Base-by-base conservation (phyloP, 306 rosid species). In the Bauhinia variegata region DNA sequence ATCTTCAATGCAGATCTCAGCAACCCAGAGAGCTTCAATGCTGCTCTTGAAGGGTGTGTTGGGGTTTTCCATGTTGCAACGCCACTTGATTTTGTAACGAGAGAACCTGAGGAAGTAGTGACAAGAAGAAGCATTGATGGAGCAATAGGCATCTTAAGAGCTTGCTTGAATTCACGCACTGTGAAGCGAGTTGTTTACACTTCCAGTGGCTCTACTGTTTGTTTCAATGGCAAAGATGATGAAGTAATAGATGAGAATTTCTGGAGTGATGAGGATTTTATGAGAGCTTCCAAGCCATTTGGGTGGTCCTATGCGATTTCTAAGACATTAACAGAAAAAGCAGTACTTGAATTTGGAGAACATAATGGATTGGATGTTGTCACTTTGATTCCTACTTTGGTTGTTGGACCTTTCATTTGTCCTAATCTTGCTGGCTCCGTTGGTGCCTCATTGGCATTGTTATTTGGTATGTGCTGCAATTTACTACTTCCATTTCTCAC, bases 391-490 rank as follows among this genome's bases (percentile, higher is more conserved):
- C 85, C 83, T 56, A 6, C 81, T 19, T 31, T 67, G 23, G 79
- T 83, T 23, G 57, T 70, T 34, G 83, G 88, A 11, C 79, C 82
- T 30, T 83, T 79, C 67, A 72, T 83, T 42, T 82, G 75, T 58
- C 72, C 56, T 6, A 44, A 50, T 8, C 15, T 79, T 1, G 80
- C 84, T 0, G 8, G 37, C 52, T 84, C 88, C 0, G 57, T 80
- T 12, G 60, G 36, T 36, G 0, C 15, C 38, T 11, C 48, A 3
- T 11, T 74, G 31, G 33, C 67, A 71, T 30, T 83, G 80, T 16
- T 76, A 17, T 28, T 71, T 0, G 84, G 78, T 81, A 56, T 23
- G 49, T 8, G 18, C 16, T 4, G 51, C 51, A 13, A 46, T 14
- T 13, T 47, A n/a, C 28, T 51, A 7, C 13, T 18, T 6, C 4